A percentile compares a stretch with the other conserved stretches of the same genome.
Evolutionary conservation across 345 rosid species (phyloP).

Genomic region (Euphorbia tirucalli): DNA sequence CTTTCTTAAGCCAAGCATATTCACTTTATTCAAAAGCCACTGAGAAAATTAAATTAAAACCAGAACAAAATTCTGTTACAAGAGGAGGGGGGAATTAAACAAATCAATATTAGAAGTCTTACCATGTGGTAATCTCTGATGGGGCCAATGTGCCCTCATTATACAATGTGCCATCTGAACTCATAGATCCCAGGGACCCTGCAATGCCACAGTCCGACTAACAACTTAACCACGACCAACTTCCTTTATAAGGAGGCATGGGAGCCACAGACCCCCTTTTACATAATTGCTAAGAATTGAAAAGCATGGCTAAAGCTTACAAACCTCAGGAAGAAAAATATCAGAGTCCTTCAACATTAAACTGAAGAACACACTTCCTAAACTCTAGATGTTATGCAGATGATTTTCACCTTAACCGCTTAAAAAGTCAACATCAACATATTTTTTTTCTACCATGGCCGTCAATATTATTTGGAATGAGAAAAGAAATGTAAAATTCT

Average conservation of each 20-base stretch:
- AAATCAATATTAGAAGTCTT: conserved; percentile 30
- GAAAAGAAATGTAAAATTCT: neutral
- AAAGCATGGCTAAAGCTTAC: neutral
- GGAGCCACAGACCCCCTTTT: neutral
- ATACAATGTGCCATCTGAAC: conserved; percentile 66
- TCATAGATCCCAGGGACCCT: conserved; percentile 89
- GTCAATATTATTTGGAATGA: neutral
- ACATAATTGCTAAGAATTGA: neutral
- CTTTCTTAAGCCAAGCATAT: too few relatives aligned
- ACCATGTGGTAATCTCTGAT: conserved; percentile 69
- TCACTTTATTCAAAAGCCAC: neutral
- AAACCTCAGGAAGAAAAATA: neutral
- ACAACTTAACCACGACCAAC: neutral
- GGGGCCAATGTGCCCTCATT: conserved; percentile 36
- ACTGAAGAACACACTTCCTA: neutral
- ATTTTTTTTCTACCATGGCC: neutral
- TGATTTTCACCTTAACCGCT: neutral
- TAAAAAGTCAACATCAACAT: neutral
- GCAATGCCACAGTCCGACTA: conserved; percentile 40
- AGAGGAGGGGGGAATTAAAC: too few relatives aligned
- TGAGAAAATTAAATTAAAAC: too few relatives aligned
- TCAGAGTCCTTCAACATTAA: neutral
- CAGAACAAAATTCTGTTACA: too few relatives aligned
- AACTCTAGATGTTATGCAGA: neutral
- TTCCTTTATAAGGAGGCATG: neutral